Evolutionary conservation across 1,284 basidiomycete species (phyloP).

Genomic region (Phylloboletellus chloephorus): DNA sequence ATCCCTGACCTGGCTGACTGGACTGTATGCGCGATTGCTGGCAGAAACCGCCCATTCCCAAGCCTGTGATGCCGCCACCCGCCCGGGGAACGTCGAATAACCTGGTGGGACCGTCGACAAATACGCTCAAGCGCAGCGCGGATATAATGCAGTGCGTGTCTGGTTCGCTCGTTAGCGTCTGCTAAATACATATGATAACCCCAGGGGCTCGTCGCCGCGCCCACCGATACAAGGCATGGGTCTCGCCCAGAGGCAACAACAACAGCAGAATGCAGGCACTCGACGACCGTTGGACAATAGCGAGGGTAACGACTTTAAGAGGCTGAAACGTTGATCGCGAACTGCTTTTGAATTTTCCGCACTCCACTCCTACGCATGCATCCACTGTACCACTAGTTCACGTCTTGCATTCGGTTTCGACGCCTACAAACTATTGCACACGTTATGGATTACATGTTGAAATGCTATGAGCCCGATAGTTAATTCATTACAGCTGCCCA

Average conservation of each 20-base stretch:
- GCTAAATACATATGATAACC: background rate
- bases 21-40: constrained; percentile 5
- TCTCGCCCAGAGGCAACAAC: constrained; percentile 34
- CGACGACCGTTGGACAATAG: constrained; percentile 37
- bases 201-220: constrained; percentile 16
- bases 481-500: background rate
- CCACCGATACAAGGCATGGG: constrained; percentile 42
- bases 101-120: constrained; percentile 11
- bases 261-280: constrained; percentile 15
- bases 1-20: background rate
- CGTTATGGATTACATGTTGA: background rate
- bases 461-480: background rate
- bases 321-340: constrained; percentile 36
- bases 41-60: constrained; percentile 10
- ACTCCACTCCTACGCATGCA: background rate
- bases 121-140: constrained; percentile 35
- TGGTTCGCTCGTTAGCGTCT: background rate
- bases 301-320: constrained; percentile 46
- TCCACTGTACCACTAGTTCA: constrained; percentile 3
- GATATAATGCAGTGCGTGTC: constrained; percentile 38
- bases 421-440: background rate
- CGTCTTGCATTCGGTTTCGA: background rate
- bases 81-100: constrained; percentile 1
- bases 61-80: constrained; percentile 3
- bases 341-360: background rate